Base-by-base conservation (phyloP, 106 monocot species). In the Narthecium ossifragum region DNA sequence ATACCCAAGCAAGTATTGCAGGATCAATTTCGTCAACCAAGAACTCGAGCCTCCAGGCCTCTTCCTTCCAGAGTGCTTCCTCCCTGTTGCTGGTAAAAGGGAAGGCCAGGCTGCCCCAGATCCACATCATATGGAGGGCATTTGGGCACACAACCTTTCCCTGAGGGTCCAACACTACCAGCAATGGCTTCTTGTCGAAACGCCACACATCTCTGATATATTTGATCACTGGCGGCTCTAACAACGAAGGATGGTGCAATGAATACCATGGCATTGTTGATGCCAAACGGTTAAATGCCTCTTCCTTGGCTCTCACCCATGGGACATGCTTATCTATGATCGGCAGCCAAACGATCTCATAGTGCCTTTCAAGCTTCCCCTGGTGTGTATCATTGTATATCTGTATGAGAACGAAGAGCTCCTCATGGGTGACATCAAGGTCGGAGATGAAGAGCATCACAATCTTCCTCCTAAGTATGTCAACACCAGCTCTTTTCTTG, bases 41-140 rank as follows among this genome's bases (percentile, higher is more conserved):
- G 57, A 92, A 68, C 63, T 87, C 91, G 3, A 86, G 60, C 34
- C 82, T 43, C 92, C 92, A 86, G 20, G 68, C 75, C 61, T 86
- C 92, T 8, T 92, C 92, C 70, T 53, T 87, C 86, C 92, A 86
- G 21, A 92, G 73, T 12, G 83, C 78, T 37, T 86, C 83, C 69
- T 92, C 91, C 67, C 80, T 77, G 45, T 11, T 56, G 51, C 75
- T 86, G 20, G 77, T 80, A 28, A 92, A 92, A 23, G 92, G 92
- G 60, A 77, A 87, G 2, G 86, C 86, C 17, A 78, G 55, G 65
- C 75, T 87, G 15, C 92, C 86, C 92, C 92, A 92, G 23, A 92
- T 92, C 83, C 75, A 87, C 54, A 87, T 84, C 92, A 92, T 92
- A 73, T 84, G 78, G 25, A 87, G 34, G 17, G 92, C 86, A 45